These are phyloP conservation scores for Coniferiporia sulphurascens DNA, from an alignment of 1,284 basidiomycete species.

Conservation along the genomic window DNA sequence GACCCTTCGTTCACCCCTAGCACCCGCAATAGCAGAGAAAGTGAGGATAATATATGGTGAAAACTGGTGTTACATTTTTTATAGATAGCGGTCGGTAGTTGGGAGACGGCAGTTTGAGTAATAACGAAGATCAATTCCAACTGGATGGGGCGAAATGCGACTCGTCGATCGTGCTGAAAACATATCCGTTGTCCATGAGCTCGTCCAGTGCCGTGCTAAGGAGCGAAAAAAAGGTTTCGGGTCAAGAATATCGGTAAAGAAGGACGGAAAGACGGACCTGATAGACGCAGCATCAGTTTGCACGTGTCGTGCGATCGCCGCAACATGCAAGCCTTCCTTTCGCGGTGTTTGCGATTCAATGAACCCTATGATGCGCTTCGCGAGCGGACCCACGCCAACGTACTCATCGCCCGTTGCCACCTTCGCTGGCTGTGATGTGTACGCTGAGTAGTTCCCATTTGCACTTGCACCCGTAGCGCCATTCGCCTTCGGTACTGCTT, in stretches of 20 bases:
- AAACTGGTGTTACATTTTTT: no score
- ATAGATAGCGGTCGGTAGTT: no score
- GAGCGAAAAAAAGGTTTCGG: not conserved
- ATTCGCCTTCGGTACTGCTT: not conserved
- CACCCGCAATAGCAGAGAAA: no score
- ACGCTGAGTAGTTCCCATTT: constrained; percentile 26
- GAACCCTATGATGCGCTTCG: constrained; percentile 45
- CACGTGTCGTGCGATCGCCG: constrained; percentile 34
- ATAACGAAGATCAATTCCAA: not conserved
- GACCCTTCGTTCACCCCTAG: no score
- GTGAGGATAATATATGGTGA: no score
- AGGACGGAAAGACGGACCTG: constrained; percentile 31
- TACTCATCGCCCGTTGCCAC: constrained; percentile 29
- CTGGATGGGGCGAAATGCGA: constrained; percentile 28
- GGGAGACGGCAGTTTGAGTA: no score
- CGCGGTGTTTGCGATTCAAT: constrained; percentile 33
- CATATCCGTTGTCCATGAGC: constrained; percentile 50
- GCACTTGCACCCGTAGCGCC: constrained; percentile 5
- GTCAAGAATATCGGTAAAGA: not conserved
- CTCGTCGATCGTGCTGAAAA: constrained; percentile 54
- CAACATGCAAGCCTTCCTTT: constrained; percentile 48
- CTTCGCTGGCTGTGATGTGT: constrained; percentile 27
- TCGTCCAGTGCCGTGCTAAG: constrained; percentile 43
- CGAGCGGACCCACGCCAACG: constrained; percentile 38
- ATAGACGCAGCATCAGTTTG: constrained; percentile 29